Percentiles rank a stretch among this genome's conserved stretches.
Evolutionary conservation across 306 rosid species (phyloP).

Genomic region (Luffa acutangula): DNA sequence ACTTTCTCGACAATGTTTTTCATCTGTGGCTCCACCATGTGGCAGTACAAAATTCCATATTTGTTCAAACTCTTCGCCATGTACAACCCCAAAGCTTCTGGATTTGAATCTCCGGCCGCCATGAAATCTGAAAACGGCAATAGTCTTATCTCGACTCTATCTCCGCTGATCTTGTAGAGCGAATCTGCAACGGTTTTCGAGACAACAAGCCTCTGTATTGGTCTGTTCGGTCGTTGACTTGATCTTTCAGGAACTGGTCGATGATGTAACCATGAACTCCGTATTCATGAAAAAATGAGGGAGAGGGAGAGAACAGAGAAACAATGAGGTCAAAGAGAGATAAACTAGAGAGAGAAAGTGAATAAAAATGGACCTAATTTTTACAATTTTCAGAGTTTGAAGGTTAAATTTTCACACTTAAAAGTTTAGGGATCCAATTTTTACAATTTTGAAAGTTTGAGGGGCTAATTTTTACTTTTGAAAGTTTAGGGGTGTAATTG

Average conservation of each 20-base stretch:
- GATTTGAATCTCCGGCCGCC: slow-evolving; percentile 54
- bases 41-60: slow-evolving; percentile 40
- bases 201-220: slow-evolving; percentile 30
- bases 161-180: slow-evolving; percentile 47
- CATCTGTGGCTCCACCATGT: slow-evolving; percentile 62
- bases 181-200: slow-evolving; percentile 55
- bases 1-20: slow-evolving; percentile 1
- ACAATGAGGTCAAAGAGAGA: too few species aligned
- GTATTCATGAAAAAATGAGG: too few species aligned
- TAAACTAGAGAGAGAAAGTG: too few species aligned
- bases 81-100: slow-evolving; percentile 38
- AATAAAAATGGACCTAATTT: too few species aligned
- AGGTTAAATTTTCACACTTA: too few species aligned
- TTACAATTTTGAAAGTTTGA: too few species aligned
- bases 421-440: too few species aligned
- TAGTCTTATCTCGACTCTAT: slow-evolving; percentile 55
- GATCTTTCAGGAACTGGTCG: slow-evolving; percentile 29
- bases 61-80: slow-evolving; percentile 32
- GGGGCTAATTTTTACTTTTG: too few species aligned
- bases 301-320: too few species aligned
- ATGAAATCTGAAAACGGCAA: slow-evolving; percentile 51
- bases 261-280: slow-evolving; percentile 28
- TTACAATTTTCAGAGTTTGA: too few species aligned
- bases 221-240: slow-evolving; percentile 27
- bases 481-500: too few species aligned